Base-by-base conservation (phyloP, 83 land plant species). In the Thuja plicata region DNA sequence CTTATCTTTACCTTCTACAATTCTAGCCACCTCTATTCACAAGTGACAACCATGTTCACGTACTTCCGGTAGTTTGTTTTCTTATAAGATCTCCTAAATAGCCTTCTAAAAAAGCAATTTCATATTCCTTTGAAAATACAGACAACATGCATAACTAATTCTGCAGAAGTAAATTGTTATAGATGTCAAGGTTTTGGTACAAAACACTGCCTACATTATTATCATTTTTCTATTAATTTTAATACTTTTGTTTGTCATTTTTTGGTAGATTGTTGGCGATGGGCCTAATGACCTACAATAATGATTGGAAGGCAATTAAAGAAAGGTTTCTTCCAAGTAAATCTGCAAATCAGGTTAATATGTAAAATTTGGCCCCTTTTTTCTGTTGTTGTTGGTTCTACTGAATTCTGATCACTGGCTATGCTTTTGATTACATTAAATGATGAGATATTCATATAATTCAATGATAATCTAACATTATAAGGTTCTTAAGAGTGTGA, bases 321-420 rank as follows among this genome's bases (percentile, higher is more conserved):
- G 94, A 97, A 82, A 97, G 95, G 24, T 96, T 95, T 92, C 96
- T 98, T 90, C 99, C 99, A 89, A 94, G 99, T 89, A 98, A 98
- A 95, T 84, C 97, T 32, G 93, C 88, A 71, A 95, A 98, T 90
- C 99, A 97, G 99, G 99, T 98, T 37, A 30, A 27, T 87, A 86
- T 73, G 21, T 90, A 52, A 48, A 9, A 19, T 74, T 38, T 9
- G 37, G 5, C 2, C 27, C 37, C 73, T 78, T 73, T 82, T 11
- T 40, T 62, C 38, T 57, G 46, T 46, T 46, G 35, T 34, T 48
- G 27, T 24, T 46, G 35, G 30, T 46, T 81, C 30, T 83, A 35
- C 32, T 5, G 17, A 52, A 1, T 52, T 2, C 3, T 52, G 30
- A 83, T 80, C 45, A 80, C n/a, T 80, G 84, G 84, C 8, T 21